These are phyloP conservation scores for Neurospora terricola DNA, from an alignment of 495 filamentous ascomycete species.

Conservation along the genomic window DNA sequence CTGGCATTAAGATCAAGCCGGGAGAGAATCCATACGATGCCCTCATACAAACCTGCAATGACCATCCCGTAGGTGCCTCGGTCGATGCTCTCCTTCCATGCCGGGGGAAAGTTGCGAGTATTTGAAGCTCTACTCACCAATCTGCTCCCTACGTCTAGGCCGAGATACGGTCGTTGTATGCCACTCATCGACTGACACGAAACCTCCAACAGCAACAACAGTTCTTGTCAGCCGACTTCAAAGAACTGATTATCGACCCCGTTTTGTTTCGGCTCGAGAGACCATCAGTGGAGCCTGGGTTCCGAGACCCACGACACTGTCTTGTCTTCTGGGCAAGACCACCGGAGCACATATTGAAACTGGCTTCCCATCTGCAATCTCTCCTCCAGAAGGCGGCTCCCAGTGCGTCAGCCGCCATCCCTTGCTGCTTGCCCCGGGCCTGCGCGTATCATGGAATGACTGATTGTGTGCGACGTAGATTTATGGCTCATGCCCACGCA, in stretches of 20 bases:
- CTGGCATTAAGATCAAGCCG: conserved; percentile 35
- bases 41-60: conserved; percentile 51
- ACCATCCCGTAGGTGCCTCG: conserved; percentile 43
- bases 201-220: conserved; percentile 61
- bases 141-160: conserved; percentile 30
- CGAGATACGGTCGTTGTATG: conserved; percentile 63
- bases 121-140: neutral
- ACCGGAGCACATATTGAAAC: conserved; percentile 51
- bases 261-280: conserved; percentile 58
- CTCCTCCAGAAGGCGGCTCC: conserved; percentile 52
- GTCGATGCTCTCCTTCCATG: conserved; percentile 3
- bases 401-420: conserved; percentile 31
- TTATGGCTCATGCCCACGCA: conserved; percentile 77
- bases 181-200: conserved; percentile 58
- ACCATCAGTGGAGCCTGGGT: conserved; percentile 50
- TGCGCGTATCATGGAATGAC: neutral
- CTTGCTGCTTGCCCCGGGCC: neutral
- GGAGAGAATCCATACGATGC: conserved; percentile 67
- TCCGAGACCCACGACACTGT: conserved; percentile 66
- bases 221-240: conserved; percentile 58
- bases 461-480: conserved; percentile 32
- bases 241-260: conserved; percentile 62
- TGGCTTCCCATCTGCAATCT: conserved; percentile 60
- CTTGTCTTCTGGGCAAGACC: conserved; percentile 84
- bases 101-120: neutral